phyloP scores from a whole-genome alignment of 176 grass and related monocot species.

The Puya raimondii region DNA sequence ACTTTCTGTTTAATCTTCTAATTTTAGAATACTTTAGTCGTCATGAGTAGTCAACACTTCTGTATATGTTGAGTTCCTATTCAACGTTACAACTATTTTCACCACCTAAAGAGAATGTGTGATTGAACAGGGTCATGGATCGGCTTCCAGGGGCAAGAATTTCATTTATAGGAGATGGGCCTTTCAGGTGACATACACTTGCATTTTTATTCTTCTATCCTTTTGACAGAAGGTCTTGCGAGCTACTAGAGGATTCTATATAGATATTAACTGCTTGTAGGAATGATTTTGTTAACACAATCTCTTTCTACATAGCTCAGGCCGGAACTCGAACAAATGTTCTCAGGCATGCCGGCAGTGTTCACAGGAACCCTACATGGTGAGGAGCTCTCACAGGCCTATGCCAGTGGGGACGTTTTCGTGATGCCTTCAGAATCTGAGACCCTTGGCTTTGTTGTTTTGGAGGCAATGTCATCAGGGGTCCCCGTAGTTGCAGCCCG shows the following conservation, averaged over 20 bases:
- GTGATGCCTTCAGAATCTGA: constrained; percentile 72
- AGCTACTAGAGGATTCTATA: too few relatives aligned
- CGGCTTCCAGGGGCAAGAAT: constrained; percentile 48
- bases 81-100: neutral
- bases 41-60: neutral
- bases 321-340: constrained; percentile 55
- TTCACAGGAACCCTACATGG: constrained; percentile 63
- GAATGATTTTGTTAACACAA: neutral
- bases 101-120: neutral
- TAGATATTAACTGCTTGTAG: neutral
- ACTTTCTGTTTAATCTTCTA: too few relatives aligned
- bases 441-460: constrained; percentile 59
- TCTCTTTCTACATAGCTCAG: constrained; percentile 17
- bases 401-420: constrained; percentile 66
- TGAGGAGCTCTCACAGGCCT: constrained; percentile 60
- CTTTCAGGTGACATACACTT: constrained; percentile 30
- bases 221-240: neutral
- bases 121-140: constrained; percentile 50
- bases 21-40: too few relatives aligned
- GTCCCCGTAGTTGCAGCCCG: constrained; percentile 51
- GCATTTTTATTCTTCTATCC: neutral
- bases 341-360: constrained; percentile 52
- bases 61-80: neutral
- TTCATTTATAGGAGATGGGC: constrained; percentile 51
- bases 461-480: constrained; percentile 75